A percentile compares a stretch with the other conserved stretches of the same genome.
These are phyloP conservation scores for Podospora conica DNA, from an alignment of 495 filamentous ascomycete species.

Conservation along the genomic window DNA sequence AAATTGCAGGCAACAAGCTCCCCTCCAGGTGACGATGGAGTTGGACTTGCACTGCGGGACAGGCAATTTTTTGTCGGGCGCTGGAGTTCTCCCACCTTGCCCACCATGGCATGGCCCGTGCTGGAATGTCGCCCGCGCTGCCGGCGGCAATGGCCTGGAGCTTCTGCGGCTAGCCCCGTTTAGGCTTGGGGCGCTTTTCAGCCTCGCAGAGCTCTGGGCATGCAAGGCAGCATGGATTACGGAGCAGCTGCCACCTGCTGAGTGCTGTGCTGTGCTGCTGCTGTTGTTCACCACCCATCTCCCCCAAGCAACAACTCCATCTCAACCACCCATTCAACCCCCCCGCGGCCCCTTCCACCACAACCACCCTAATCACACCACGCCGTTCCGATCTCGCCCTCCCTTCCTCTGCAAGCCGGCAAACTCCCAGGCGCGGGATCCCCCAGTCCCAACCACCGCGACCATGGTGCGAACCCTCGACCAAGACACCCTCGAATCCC, in stretches of 20 bases:
- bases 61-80: constrained; percentile 28
- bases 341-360: neutral
- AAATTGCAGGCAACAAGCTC: constrained; percentile 22
- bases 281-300: constrained; percentile 5
- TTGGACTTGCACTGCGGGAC: constrained; percentile 22
- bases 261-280: neutral
- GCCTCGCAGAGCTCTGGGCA: constrained; percentile 30
- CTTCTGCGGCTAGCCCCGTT: constrained; percentile 13
- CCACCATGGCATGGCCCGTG: constrained; percentile 7
- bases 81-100: constrained; percentile 25
- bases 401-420: neutral
- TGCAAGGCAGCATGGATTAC: constrained; percentile 35
- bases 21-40: constrained; percentile 14
- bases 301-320: constrained; percentile 11
- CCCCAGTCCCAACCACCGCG: neutral
- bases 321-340: neutral
- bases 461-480: constrained; percentile 8
- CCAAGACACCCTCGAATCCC: neutral
- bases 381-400: neutral
- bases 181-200: constrained; percentile 19
- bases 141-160: neutral
- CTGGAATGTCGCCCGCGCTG: neutral
- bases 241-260: constrained; percentile 24
- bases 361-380: neutral
- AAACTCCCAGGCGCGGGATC: neutral